phyloP scores from a whole-genome alignment of 805 yeast genomes.

The Ogataea trehaloabstinens region DNA sequence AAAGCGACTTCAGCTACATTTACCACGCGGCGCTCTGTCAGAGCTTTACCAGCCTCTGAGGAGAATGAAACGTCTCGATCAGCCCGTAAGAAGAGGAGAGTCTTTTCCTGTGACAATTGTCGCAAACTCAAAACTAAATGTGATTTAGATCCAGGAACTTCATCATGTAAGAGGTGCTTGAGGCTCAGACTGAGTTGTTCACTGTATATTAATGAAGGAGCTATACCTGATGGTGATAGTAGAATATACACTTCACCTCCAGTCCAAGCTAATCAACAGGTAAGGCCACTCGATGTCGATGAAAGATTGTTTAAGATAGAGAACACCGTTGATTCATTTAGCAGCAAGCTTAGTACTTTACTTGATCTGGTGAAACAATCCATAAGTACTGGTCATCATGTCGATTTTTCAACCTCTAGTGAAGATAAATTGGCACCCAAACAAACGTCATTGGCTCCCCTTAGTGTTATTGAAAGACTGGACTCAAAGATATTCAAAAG shows the following conservation, averaged over 20 bases:
- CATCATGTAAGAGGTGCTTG: conserved; percentile 52
- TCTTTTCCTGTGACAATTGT: conserved; percentile 48
- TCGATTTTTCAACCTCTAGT: conserved; percentile 11
- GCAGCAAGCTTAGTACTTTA: conserved; percentile 13
- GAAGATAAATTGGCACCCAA: conserved; percentile 12
- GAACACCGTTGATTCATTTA: conserved; percentile 17
- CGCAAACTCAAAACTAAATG: conserved; percentile 59
- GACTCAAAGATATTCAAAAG: conserved; percentile 28
- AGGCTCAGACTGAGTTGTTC: conserved; percentile 49
- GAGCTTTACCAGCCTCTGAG: no score
- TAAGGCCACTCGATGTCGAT: conserved; percentile 3
- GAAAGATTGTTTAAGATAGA: conserved; percentile 13
- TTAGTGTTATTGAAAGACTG: conserved; percentile 29
- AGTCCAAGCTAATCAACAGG: background rate
- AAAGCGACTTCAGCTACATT: no score
- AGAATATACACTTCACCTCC: background rate
- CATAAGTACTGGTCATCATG: conserved; percentile 9
- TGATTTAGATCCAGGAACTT: conserved; percentile 42
- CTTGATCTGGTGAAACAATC: conserved; percentile 18
- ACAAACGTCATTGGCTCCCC: conserved; percentile 28
- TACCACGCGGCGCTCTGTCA: no score
- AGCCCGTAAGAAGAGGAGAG: conserved; percentile 22
- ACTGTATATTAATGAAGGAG: conserved; percentile 20
- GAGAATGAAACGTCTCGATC: conserved; percentile 3
- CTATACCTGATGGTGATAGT: background rate